Percentiles rank a stretch among this genome's conserved stretches.
Conservation (phyloP, 257 asterid genomes). For the Solanum clarkiae region DNA sequence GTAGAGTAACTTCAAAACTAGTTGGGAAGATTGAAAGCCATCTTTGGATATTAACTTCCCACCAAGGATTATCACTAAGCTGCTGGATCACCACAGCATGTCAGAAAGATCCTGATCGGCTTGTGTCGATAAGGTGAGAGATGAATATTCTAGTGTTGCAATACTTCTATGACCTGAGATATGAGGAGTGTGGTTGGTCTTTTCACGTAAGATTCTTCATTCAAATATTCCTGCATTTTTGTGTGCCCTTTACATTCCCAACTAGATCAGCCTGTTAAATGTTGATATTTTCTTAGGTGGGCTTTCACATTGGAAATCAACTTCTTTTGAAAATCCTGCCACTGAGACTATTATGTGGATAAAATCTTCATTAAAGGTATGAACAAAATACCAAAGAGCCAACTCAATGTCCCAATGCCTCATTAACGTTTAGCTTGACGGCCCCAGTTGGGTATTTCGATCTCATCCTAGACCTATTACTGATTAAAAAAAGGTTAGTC, state of each 20-base stretch:
- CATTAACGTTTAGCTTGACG: no score
- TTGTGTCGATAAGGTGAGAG: conserved; percentile 13
- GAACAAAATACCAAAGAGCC: neutral
- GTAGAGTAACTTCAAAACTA: no score
- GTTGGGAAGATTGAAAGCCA: conserved; percentile 40
- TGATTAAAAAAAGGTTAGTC: neutral
- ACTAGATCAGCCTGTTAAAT: neutral
- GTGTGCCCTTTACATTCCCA: neutral
- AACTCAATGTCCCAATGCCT: no score
- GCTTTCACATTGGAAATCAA: neutral
- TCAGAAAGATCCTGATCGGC: conserved; percentile 21
- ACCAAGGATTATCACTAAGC: conserved; percentile 36
- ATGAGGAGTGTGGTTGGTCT: neutral
- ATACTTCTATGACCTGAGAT: neutral
- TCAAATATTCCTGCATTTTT: neutral
- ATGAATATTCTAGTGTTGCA: conserved; percentile 6
- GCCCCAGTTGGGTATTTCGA: neutral
- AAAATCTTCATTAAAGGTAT: neutral
- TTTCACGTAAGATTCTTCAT: neutral
- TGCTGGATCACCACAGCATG: conserved; percentile 23
- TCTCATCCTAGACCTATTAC: neutral
- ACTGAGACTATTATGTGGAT: neutral
- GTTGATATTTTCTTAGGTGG: neutral
- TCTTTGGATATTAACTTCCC: conserved; percentile 89
- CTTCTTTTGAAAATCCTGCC: neutral